Evolutionary conservation across 1,139 yeast genomes (phyloP).

Genomic region (Hanseniaspora uvarum): DNA sequence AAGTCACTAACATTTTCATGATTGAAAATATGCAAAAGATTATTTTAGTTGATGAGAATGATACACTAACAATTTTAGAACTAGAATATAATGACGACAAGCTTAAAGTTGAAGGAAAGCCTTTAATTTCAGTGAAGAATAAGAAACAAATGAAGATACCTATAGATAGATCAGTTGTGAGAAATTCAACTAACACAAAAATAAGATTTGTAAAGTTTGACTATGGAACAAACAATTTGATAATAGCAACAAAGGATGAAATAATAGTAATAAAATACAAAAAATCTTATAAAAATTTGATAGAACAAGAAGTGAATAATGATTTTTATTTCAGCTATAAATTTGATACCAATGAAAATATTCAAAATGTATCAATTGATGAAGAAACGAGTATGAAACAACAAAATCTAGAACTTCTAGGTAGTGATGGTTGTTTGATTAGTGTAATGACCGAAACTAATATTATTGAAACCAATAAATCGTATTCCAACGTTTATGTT

Average conservation of each 20-base stretch:
- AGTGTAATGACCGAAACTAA: constrained; percentile 34
- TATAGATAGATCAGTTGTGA: not conserved
- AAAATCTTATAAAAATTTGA: constrained; percentile 21
- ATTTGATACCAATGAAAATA: constrained; percentile 34
- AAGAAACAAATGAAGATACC: constrained; percentile 23
- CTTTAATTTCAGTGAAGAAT: not conserved
- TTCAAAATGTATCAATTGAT: constrained; percentile 36
- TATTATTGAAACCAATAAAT: constrained; percentile 8
- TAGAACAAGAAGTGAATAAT: constrained; percentile 23
- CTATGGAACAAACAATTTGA: constrained; percentile 39
- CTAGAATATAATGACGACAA: not conserved
- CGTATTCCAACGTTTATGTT: constrained; percentile 33
- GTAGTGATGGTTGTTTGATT: constrained; percentile 45
- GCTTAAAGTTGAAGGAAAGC: not conserved
- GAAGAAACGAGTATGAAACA: constrained; percentile 23
- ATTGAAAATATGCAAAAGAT: constrained; percentile 9
- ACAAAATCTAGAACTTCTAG: constrained; percentile 36
- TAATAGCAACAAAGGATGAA: constrained; percentile 26
- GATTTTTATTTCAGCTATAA: constrained; percentile 17
- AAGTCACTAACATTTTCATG: not conserved
- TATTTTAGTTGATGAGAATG: constrained; percentile 14
- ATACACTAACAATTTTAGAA: constrained; percentile 7
- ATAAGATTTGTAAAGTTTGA: constrained; percentile 37
- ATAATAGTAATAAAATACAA: constrained; percentile 29
- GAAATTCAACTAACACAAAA: constrained; percentile 8